These are phyloP conservation scores for Dacryopinax primogenitus DNA, from an alignment of 768 basidiomycete species.

Conservation along the genomic window DNA sequence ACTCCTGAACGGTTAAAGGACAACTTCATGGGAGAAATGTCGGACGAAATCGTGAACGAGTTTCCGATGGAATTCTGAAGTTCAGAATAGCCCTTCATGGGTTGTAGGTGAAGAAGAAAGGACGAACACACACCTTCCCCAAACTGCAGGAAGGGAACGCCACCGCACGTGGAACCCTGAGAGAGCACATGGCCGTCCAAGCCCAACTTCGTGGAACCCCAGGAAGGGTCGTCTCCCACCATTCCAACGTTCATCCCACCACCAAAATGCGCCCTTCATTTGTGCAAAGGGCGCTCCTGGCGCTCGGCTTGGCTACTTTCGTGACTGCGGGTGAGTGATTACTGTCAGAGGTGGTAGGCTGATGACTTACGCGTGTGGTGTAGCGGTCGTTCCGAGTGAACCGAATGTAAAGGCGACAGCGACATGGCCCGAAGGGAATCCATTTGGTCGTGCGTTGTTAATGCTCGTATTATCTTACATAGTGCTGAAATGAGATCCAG, in stretches of 20 bases:
- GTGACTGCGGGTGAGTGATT: neutral
- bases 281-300: neutral
- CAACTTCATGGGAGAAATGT: too few species aligned
- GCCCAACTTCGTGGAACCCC: slow-evolving; percentile 6
- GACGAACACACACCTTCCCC: too few species aligned
- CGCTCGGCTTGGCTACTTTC: neutral
- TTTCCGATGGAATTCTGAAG: too few species aligned
- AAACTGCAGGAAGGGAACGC: too few species aligned
- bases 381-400: slow-evolving; percentile 22
- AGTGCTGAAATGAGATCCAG: slow-evolving; percentile 29
- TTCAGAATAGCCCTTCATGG: too few species aligned
- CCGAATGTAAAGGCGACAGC: slow-evolving; percentile 45
- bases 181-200: neutral
- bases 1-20: too few species aligned
- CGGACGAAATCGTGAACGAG: too few species aligned
- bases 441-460: slow-evolving; percentile 54
- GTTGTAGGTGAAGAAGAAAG: too few species aligned
- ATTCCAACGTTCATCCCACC: neutral
- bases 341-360: neutral
- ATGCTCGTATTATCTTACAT: neutral
- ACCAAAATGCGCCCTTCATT: neutral
- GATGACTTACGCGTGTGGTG: neutral
- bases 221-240: slow-evolving; percentile 1
- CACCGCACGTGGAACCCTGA: neutral
- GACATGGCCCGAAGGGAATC: slow-evolving; percentile 56